Conservation (phyloP, 805 yeast genomes). For the Starmera quercuum region DNA sequence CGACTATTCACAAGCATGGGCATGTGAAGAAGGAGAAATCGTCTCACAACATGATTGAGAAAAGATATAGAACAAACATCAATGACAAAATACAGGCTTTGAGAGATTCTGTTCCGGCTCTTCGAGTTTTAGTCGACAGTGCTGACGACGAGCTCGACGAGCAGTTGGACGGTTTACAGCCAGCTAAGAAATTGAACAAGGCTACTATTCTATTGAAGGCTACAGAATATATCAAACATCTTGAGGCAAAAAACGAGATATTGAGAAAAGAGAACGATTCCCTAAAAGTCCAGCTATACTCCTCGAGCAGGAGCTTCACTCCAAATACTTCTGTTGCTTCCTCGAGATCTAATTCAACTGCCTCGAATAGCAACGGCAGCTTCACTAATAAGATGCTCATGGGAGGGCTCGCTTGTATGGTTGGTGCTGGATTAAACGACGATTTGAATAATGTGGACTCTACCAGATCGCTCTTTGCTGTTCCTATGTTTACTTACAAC, state of each 20-base stretch:
- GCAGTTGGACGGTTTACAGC: constrained; percentile 63
- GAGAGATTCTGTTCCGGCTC: constrained; percentile 60
- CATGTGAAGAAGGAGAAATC: constrained; percentile 39
- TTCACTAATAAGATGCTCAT: constrained; percentile 39
- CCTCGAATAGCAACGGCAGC: constrained; percentile 5
- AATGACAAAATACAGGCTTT: constrained; percentile 58
- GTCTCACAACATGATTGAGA: constrained; percentile 66
- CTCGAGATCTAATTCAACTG: constrained; percentile 8
- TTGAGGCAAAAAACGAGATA: constrained; percentile 51
- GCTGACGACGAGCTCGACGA: constrained; percentile 50
- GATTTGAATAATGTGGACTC: constrained; percentile 36
- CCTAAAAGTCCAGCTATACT: constrained; percentile 22
- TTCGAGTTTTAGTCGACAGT: constrained; percentile 37
- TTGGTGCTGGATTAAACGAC: constrained; percentile 53
- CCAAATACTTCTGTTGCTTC: constrained; percentile 10
- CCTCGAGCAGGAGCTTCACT: constrained; percentile 9
- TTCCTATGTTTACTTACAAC: constrained; percentile 34
- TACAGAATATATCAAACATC: constrained; percentile 68
- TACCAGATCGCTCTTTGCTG: constrained; percentile 36
- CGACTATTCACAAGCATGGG: constrained; percentile 14
- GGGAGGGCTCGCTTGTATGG: constrained; percentile 59
- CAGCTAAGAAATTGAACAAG: constrained; percentile 70
- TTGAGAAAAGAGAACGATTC: constrained; percentile 41
- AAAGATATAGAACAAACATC: constrained; percentile 63
- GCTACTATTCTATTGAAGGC: constrained; percentile 73